These are phyloP conservation scores for Trichoderma brevicompactum DNA, from an alignment of 2,329 filamentous ascomycete genomes.

Conservation along the genomic window DNA sequence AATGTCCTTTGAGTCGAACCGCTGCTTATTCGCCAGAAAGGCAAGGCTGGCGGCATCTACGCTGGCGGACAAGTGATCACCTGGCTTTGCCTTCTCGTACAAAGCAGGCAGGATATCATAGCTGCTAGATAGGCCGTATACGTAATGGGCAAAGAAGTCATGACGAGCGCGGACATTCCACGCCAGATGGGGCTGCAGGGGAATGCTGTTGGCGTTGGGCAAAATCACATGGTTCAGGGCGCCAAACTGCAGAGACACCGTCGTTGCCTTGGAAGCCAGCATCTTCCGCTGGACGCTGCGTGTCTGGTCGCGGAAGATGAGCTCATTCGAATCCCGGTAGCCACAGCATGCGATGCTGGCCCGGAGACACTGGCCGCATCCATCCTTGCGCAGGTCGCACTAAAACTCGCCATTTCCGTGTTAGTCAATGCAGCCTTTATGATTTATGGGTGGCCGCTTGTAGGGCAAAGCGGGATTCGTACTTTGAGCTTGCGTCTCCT, in stretches of 20 bases:
- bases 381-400: conserved; percentile 33
- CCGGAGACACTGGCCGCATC: conserved; percentile 36
- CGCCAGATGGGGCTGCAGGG: conserved; percentile 22
- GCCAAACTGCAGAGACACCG: conserved; percentile 8
- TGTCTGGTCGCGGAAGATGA: conserved; percentile 37
- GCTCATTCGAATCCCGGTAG: conserved; percentile 34
- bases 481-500: conserved; percentile 36
- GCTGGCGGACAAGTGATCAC: conserved; percentile 32
- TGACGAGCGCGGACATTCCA: conserved; percentile 34
- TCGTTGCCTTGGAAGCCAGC: conserved; percentile 6
- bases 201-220: background rate
- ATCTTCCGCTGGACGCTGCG: conserved; percentile 30
- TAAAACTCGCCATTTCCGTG: conserved; percentile 5
- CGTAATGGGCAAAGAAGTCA: conserved; percentile 35
- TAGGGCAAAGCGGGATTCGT: background rate
- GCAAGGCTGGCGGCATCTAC: conserved; percentile 37
- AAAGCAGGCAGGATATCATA: conserved; percentile 32
- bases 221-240: conserved; percentile 4
- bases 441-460: background rate
- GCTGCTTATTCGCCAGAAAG: conserved; percentile 31
- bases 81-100: conserved; percentile 25
- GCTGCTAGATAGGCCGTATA: conserved; percentile 33
- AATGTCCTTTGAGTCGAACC: background rate
- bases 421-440: background rate
- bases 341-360: conserved; percentile 36